Conservation (phyloP, 2,329 filamentous ascomycete species). For the Aspergillus piperis region DNA sequence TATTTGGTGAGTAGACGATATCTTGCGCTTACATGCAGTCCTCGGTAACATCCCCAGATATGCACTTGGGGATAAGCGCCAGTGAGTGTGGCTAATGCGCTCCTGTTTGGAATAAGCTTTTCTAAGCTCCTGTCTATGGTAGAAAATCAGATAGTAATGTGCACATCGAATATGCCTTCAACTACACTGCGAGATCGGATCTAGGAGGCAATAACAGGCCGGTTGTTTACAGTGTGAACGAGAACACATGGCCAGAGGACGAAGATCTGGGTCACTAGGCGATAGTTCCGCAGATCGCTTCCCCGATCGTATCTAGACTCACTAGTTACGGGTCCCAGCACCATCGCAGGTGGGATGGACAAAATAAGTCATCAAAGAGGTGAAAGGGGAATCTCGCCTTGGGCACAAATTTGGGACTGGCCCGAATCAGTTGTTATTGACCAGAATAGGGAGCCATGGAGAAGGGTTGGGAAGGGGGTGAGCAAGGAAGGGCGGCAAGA, state of each 20-base stretch:
- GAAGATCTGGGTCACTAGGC: conserved; percentile 10
- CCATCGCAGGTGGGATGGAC: background rate
- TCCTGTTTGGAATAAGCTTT: conserved; percentile 5
- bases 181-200: background rate
- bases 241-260: background rate
- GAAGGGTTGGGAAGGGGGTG: background rate
- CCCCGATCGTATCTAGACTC: conserved; percentile 7
- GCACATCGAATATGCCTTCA: background rate
- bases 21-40: background rate
- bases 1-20: background rate
- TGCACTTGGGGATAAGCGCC: background rate
- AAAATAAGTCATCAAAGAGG: background rate
- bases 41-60: background rate
- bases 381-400: background rate
- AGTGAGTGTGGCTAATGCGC: background rate
- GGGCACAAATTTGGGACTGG: background rate
- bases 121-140: background rate
- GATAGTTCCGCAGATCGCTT: conserved; percentile 22
- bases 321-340: background rate
- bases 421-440: background rate
- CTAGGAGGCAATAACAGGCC: background rate
- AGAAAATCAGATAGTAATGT: background rate
- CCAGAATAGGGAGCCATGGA: background rate
- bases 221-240: background rate
- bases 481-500: background rate